Evolutionary conservation across 805 yeast genomes (phyloP), one percentile per base, ranked within the genome.

Genomic region (Kregervanrija fluxuum): DNA sequence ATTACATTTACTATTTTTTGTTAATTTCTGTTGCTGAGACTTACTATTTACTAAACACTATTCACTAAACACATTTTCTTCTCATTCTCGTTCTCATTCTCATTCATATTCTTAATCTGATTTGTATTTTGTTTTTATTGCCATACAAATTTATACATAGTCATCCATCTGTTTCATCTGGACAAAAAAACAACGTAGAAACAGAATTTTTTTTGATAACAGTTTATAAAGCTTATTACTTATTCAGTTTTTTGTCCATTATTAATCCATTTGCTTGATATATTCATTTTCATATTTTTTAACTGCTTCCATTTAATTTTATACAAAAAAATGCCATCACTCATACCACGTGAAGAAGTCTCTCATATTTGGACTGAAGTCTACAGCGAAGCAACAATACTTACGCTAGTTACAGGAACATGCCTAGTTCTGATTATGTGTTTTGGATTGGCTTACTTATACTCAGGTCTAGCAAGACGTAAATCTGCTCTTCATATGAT

Each of bases 371-470:
- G 53, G 53, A 22, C 40, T 11, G 17, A 33, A 8, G 31, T 42
- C 11, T 74, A 75, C 49, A 77, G 73, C 51, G 66, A 66, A 5
- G 74, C 77, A 8, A 67, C 74, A 1, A 66, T 75, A 11, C 62
- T 70, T 17, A 69, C 81, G 52, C 71, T 83, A 51, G 66, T 82
- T 12, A 55, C 79, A 8, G 83, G 85, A 33, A 71, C 85, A 1
- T 77, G 85, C 17, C 60, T 87, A 56, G 95, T 90, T 42, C 77
- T 91, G 68, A 71, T 90, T 54, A 91, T 91, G 98, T 79, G 91
- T 28, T 96, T 97, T 14, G 98, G 97, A 13, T 77, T 91, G 55
- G 97, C 95, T 3, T 87, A 90, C 59, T 71, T 91, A 35, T 91
- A 91, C 64, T 82, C 95, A 10, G 99, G 98, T 12, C 71, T 90